Base-by-base conservation (phyloP, 75 land plant genomes). In the Selaginella tamariscina region DNA sequence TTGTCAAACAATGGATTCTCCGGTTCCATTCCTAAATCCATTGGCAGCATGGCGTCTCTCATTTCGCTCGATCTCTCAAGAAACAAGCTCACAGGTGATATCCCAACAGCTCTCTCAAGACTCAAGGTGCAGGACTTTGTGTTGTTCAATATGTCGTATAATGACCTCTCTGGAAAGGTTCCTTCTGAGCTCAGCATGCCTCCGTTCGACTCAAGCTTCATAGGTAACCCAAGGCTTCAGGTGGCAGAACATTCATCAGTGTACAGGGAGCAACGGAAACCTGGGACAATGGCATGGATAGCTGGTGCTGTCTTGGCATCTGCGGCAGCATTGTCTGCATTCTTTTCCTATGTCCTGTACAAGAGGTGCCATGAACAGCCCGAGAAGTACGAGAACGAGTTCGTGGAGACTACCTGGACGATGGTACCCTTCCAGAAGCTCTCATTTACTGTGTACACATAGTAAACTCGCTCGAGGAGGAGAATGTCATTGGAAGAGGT, bases 381-480 rank as follows among this genome's bases (percentile, higher is more conserved):
- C 5, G 5, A 5, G 49, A 39, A 39, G 15, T 5, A 5, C 11
- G 15, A 15, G 49, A 15, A 39, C 49, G 49, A 15, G 49, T 39
- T 5, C 49, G 15, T 5, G 49, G 49, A 39, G 49, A 15, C 5
- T 5, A 5, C 49, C 5, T 82, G 94, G 89, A 79, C 74, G 24
- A 21, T 89, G 29, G 82, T 80, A 29, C 78, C 89, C 0, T 89
- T 73, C 74, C 82, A 81, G 54, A 69, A 84, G 18, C 31, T 89
- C 60, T 73, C 44, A 2, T 80, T 89, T 70, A 75, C 76, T 5
- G 89, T 78, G 74, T 71, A 80, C 20, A 89, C 70, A 76, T 89
- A 66, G 31, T 83, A 5, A 65, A 74, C 63, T 55, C 72, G 32
- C 26, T 70, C 20, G 71, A 70, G 5, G 75, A 80, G 18, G 71